Percentiles rank a stretch among this genome's conserved stretches.
Conservation (phyloP, 495 filamentous ascomycete genomes). For the Aspergillus biplanus region DNA sequence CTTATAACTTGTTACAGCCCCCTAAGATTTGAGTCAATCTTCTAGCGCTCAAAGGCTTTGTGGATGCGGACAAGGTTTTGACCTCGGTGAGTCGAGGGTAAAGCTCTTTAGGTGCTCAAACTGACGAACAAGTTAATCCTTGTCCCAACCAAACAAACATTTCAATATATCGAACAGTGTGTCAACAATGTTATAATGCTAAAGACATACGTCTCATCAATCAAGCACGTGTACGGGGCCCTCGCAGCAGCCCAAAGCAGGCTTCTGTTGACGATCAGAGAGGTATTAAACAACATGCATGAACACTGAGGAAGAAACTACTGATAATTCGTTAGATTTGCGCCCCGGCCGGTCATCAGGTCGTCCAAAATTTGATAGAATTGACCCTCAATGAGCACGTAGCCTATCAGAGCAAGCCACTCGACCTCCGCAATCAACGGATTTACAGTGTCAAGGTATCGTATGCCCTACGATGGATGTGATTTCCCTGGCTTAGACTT, state of each 20-base stretch:
- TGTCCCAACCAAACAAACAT: slow-evolving; percentile 64
- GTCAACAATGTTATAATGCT: slow-evolving; percentile 86
- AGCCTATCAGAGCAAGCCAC: slow-evolving; percentile 73
- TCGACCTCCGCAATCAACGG: slow-evolving; percentile 89
- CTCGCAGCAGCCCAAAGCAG: slow-evolving; percentile 66
- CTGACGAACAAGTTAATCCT: slow-evolving; percentile 62
- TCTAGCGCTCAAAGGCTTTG: slow-evolving; percentile 70
- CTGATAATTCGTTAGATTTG: slow-evolving; percentile 55
- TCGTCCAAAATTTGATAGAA: slow-evolving; percentile 66
- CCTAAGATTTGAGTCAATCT: slow-evolving; percentile 6
- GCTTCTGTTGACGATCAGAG: slow-evolving; percentile 66
- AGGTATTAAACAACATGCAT: slow-evolving; percentile 41
- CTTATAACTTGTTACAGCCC: background rate
- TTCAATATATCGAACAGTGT: slow-evolving; percentile 72
- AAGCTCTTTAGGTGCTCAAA: background rate
- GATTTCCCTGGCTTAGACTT: background rate
- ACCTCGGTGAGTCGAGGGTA: slow-evolving; percentile 33
- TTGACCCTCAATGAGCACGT: slow-evolving; percentile 80
- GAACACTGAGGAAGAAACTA: background rate
- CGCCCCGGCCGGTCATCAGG: slow-evolving; percentile 58
- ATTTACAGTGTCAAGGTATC: slow-evolving; percentile 86
- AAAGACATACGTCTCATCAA: slow-evolving; percentile 75
- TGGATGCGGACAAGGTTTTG: slow-evolving; percentile 52
- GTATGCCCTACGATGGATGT: background rate
- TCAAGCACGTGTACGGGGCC: slow-evolving; percentile 69